Evolutionary conservation across 768 basidiomycete species (phyloP).

Genomic region (Hygrocybe punicea): DNA sequence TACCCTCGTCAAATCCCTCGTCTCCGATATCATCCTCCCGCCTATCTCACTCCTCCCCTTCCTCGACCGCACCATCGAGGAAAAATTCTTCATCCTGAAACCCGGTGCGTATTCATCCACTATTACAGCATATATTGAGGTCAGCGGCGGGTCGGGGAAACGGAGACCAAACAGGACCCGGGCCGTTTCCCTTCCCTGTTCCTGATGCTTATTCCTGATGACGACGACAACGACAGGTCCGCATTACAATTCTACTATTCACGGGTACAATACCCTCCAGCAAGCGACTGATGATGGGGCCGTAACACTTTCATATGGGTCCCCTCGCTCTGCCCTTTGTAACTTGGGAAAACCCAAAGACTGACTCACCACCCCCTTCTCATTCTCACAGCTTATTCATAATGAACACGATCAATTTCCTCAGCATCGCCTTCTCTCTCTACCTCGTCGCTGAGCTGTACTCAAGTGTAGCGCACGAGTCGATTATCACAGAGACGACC

Average conservation of each 20-base stretch:
- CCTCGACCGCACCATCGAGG: slow-evolving; percentile 41
- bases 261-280: slow-evolving; percentile 42
- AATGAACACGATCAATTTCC: slow-evolving; percentile 37
- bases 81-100: slow-evolving; percentile 41
- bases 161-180: too few relatives aligned
- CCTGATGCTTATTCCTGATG: not conserved
- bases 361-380: slow-evolving; percentile 1
- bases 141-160: too few relatives aligned
- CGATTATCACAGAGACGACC: slow-evolving; percentile 40
- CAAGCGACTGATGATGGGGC: slow-evolving; percentile 47
- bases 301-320: slow-evolving; percentile 40
- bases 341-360: not conserved
- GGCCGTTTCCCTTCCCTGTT: not conserved
- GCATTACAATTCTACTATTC: slow-evolving; percentile 15
- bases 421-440: slow-evolving; percentile 38
- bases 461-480: slow-evolving; percentile 35
- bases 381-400: slow-evolving; percentile 33
- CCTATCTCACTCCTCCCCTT: slow-evolving; percentile 43
- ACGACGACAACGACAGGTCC: too few relatives aligned
- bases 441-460: slow-evolving; percentile 40
- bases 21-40: slow-evolving; percentile 43
- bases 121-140: not conserved
- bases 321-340: not conserved
- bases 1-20: slow-evolving; percentile 40
- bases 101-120: not conserved